These are phyloP conservation scores for Nakazawaea anatomiae DNA, from an alignment of 805 yeast genomes.

Conservation along the genomic window DNA sequence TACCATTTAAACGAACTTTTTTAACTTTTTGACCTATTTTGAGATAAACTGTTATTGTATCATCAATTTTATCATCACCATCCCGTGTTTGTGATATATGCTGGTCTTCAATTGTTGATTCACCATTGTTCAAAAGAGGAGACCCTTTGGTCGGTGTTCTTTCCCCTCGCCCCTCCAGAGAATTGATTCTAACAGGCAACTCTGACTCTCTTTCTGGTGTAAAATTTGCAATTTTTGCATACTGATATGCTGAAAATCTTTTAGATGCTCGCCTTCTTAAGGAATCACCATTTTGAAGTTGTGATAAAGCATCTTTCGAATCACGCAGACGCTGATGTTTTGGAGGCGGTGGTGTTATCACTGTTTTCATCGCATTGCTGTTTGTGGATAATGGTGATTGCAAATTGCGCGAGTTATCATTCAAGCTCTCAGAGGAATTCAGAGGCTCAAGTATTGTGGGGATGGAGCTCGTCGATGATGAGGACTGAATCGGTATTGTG, in stretches of 20 bases:
- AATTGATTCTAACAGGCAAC: conserved; percentile 15
- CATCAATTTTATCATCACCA: background rate
- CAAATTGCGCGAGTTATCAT: background rate
- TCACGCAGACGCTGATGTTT: background rate
- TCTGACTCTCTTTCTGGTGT: conserved; percentile 24
- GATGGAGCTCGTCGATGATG: background rate
- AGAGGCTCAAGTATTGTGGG: background rate
- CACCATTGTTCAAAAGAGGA: background rate
- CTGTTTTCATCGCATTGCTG: background rate
- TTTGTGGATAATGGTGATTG: background rate
- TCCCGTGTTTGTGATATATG: background rate
- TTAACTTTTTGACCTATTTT: conserved; percentile 48
- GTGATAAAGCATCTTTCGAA: conserved; percentile 57
- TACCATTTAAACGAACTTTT: conserved; percentile 39
- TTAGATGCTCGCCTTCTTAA: conserved; percentile 90
- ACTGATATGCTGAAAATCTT: conserved; percentile 89
- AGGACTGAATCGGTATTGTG: background rate
- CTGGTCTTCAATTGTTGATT: background rate
- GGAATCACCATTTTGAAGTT: conserved; percentile 76
- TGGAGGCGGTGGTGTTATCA: background rate
- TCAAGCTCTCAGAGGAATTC: background rate
- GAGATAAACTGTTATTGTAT: conserved; percentile 33
- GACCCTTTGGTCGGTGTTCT: background rate
- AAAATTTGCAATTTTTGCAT: conserved; percentile 60
- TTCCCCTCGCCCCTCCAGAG: conserved; percentile 13